Evolutionary conservation across 306 rosid species (phyloP), one percentile per base, ranked within the genome.

Genomic region (Boehmeria nivea): DNA sequence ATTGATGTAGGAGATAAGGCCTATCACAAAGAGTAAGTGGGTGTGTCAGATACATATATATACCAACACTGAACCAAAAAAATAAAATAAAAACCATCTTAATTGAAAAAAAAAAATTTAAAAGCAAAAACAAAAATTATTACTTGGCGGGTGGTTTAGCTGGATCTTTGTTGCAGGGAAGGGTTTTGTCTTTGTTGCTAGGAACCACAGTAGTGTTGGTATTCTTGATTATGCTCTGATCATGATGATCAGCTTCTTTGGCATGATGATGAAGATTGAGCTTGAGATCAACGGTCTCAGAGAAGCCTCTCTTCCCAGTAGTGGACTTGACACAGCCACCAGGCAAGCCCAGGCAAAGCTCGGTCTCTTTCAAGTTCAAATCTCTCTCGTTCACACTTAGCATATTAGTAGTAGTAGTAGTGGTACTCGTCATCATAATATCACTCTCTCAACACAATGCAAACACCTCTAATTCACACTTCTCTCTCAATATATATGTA

Each of bases 101-200:
- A 10, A 13, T 36, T 8, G 21, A 20, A 36, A 6, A 43, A 1
- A 23, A 20, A 20, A 8, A 52, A 12, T 18, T 11, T 6, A 20
- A 17, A 17, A 28, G 17, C n/a, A n/a, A n/a, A n/a, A n/a, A n/a
- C n/a, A n/a, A n/a, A n/a, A n/a, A 38, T 10, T 47, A 81, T 64
- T 70, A 90, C 98, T 90, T 90, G 52, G 98, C 80, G 1, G 91
- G 95, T 51, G 91, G 95, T 79, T 85, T 91, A 3, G 94, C 68
- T 31, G 95, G 89, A 69, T 86, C 88, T 76, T 90, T 84, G 23
- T 63, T 42, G 70, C 55, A 50, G 24, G 72, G 17, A n/a, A n/a
- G n/a, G n/a, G 50, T 4, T 17, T 79, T 86, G 51, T 89, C 89
- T 77, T 78, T 49, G 27, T 9, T 47, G 26, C 8, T 47, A 14